phyloP scores from a whole-genome alignment of 192 early-diverging fungal species.

The Gonapodya prolifera region DNA sequence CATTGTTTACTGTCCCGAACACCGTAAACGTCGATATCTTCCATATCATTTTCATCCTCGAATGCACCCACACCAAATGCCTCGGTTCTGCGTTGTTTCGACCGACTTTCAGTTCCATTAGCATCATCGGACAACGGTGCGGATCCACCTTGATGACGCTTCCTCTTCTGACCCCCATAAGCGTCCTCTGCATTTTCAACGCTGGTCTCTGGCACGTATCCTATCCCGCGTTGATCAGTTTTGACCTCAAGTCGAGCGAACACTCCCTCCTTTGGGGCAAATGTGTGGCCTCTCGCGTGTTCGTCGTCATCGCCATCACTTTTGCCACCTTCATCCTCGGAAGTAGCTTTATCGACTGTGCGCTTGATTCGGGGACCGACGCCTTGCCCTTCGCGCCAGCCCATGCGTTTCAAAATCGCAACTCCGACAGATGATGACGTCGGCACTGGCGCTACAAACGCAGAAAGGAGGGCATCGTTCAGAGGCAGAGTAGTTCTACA shows the following conservation, averaged over 20 bases:
- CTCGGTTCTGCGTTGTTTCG: conserved; percentile 13
- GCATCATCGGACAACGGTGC: neutral
- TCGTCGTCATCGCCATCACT: conserved; percentile 31
- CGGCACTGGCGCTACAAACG: conserved; percentile 32
- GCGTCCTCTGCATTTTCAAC: conserved; percentile 13
- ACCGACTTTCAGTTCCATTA: neutral
- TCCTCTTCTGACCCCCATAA: neutral
- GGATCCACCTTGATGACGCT: neutral
- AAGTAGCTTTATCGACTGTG: conserved; percentile 10
- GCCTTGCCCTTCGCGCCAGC: conserved; percentile 77
- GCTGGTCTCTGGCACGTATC: conserved; percentile 51
- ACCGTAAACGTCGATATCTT: neutral
- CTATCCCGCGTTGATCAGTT: conserved; percentile 46
- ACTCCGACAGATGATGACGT: conserved; percentile 49
- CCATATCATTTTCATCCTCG: conserved; percentile 43
- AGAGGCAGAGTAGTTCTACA: neutral
- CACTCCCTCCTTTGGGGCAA: conserved; percentile 55
- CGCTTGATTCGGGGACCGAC: conserved; percentile 57
- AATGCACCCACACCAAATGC: conserved; percentile 56
- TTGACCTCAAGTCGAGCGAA: conserved; percentile 33
- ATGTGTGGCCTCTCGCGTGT: conserved; percentile 30
- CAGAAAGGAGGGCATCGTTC: neutral
- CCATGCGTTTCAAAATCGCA: conserved; percentile 64
- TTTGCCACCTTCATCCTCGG: conserved; percentile 9
- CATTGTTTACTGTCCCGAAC: neutral